Evolutionary conservation across 257 asterid species (phyloP).

Genomic region (Scutellaria baicalensis): DNA sequence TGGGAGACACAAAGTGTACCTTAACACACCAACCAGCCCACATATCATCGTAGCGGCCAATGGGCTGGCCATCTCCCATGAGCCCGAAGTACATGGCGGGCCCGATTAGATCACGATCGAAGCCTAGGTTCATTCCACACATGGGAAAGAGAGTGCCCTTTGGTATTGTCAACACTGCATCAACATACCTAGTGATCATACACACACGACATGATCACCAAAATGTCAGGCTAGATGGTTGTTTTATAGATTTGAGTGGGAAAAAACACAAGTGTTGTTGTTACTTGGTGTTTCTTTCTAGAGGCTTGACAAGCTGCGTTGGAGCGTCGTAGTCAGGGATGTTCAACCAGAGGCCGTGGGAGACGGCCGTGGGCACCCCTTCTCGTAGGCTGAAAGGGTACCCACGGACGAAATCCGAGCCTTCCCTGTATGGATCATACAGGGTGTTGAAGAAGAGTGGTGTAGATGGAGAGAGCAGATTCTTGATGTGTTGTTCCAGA

Average conservation of each 20-base stretch:
- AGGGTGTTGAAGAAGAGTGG: slow-evolving; percentile 88
- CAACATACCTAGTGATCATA: slow-evolving; percentile 46
- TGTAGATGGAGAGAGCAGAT: slow-evolving; percentile 69
- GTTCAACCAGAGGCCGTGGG: slow-evolving; percentile 92
- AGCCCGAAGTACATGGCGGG: slow-evolving; percentile 96
- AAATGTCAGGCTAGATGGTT: neutral
- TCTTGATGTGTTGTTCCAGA: slow-evolving; percentile 76
- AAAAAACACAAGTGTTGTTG: neutral
- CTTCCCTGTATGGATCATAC: slow-evolving; percentile 82
- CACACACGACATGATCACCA: neutral
- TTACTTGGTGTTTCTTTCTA: slow-evolving; percentile 68
- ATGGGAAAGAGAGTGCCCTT: slow-evolving; percentile 90
- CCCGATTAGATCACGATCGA: slow-evolving; percentile 85
- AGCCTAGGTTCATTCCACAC: slow-evolving; percentile 92
- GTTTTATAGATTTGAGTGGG: neutral
- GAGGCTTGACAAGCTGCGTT: slow-evolving; percentile 96
- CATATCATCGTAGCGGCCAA: slow-evolving; percentile 94
- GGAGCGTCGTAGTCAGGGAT: slow-evolving; percentile 97
- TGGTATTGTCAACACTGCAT: slow-evolving; percentile 86
- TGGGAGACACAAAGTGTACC: slow-evolving; percentile 25
- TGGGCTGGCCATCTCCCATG: slow-evolving; percentile 97
- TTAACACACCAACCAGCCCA: slow-evolving; percentile 98
- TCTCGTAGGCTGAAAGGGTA: slow-evolving; percentile 93
- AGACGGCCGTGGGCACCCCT: slow-evolving; percentile 82
- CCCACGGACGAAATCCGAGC: slow-evolving; percentile 81